A percentile compares a stretch with the other conserved stretches of the same genome.
These are phyloP conservation scores for Stropharia rugosoannulata DNA, from an alignment of 768 basidiomycete genomes.

Conservation along the genomic window DNA sequence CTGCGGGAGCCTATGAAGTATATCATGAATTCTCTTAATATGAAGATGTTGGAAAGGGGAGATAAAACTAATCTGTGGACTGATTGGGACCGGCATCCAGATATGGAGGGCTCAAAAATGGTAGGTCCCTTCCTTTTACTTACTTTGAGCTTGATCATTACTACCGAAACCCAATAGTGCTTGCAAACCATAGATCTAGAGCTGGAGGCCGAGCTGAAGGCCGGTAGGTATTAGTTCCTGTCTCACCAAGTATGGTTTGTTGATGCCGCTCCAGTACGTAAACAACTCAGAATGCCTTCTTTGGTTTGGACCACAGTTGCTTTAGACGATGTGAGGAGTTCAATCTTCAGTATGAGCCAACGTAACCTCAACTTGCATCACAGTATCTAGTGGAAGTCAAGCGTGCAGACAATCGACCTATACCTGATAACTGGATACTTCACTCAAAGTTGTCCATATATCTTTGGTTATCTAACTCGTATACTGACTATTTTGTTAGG, in stretches of 20 bases:
- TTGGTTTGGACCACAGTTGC: constrained; percentile 66
- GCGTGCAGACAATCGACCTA: constrained; percentile 48
- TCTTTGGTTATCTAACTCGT: not conserved
- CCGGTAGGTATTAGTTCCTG: not conserved
- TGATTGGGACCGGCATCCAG: constrained; percentile 43
- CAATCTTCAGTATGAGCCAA: not conserved
- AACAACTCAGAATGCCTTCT: constrained; percentile 67
- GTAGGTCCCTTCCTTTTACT: constrained; percentile 37
- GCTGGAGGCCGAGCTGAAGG: too few species aligned
- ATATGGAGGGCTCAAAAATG: constrained; percentile 55
- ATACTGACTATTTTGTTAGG: constrained; percentile 30
- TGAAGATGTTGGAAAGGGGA: constrained; percentile 64
- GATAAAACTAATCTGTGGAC: constrained; percentile 73
- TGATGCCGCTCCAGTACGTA: constrained; percentile 54
- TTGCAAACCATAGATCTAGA: too few species aligned
- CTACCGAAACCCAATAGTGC: not conserved
- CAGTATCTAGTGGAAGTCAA: constrained; percentile 84
- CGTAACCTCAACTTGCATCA: not conserved
- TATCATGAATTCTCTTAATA: constrained; percentile 54
- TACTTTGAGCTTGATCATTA: not conserved
- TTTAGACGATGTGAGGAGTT: constrained; percentile 61
- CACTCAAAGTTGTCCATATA: constrained; percentile 55
- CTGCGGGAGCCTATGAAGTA: constrained; percentile 53
- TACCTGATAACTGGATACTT: constrained; percentile 58
- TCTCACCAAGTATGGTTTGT: not conserved